phyloP scores from a whole-genome alignment of 2,329 filamentous ascomycete species.

The Fusarium sp. region DNA sequence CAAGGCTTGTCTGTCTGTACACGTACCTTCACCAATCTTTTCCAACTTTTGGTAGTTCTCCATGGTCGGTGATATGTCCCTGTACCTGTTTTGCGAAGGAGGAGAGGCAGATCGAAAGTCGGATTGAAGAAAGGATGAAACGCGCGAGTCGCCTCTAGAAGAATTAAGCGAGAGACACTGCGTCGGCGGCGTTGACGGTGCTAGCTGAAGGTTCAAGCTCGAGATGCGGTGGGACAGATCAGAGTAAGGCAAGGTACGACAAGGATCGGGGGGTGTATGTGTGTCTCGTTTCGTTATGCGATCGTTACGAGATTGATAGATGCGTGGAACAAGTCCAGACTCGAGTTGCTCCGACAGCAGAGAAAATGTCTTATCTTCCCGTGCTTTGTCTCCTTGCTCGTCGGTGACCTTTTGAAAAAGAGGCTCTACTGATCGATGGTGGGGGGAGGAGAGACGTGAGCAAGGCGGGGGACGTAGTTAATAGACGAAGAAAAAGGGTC shows the following conservation, averaged over 20 bases:
- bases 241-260: background rate
- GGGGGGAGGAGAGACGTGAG: slow-evolving; percentile 13
- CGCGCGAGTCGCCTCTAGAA: slow-evolving; percentile 6
- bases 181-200: slow-evolving; percentile 26
- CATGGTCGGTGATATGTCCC: slow-evolving; percentile 62
- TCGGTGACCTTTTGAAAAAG: background rate
- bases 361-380: background rate
- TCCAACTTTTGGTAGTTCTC: slow-evolving; percentile 97
- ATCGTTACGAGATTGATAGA: background rate
- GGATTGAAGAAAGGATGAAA: slow-evolving; percentile 19
- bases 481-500: slow-evolving; percentile 21
- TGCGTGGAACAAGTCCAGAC: background rate
- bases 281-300: slow-evolving; percentile 16
- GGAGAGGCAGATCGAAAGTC: slow-evolving; percentile 9
- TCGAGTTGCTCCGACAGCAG: slow-evolving; percentile 15
- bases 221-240: slow-evolving; percentile 2
- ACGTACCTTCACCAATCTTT: slow-evolving; percentile 92
- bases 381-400: background rate
- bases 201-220: background rate
- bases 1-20: background rate
- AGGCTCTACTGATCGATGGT: slow-evolving; percentile 18
- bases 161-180: slow-evolving; percentile 30
- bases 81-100: slow-evolving; percentile 12
- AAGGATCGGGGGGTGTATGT: slow-evolving; percentile 11
- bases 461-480: slow-evolving; percentile 10